A percentile compares a stretch with the other conserved stretches of the same genome.
These are phyloP conservation scores for Dichomitus squalens DNA, from an alignment of 1,284 basidiomycete species.

Conservation along the genomic window DNA sequence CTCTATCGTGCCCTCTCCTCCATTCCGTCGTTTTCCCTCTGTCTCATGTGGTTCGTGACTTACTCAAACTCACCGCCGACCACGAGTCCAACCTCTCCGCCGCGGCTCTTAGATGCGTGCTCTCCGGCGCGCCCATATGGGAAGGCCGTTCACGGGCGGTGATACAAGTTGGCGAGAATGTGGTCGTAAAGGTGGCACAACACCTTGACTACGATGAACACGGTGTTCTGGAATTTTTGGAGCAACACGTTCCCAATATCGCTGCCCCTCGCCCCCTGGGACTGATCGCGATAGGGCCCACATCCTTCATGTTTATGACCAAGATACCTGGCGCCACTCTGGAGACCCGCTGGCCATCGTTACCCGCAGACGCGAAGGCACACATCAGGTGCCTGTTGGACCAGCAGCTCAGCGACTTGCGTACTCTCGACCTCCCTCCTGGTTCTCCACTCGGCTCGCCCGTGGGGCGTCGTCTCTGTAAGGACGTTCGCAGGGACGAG, in stretches of 20 bases:
- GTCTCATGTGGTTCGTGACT: no score
- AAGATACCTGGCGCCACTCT: conserved; percentile 22
- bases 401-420: neutral
- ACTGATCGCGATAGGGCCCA: conserved; percentile 10
- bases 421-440: neutral
- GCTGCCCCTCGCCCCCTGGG: conserved; percentile 21
- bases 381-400: conserved; percentile 4
- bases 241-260: conserved; percentile 8
- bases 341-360: conserved; percentile 10
- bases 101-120: neutral
- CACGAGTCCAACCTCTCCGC: neutral
- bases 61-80: no score
- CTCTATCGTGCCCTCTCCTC: no score
- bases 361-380: conserved; percentile 7
- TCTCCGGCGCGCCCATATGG: neutral
- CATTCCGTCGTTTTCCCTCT: no score
- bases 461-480: conserved; percentile 16
- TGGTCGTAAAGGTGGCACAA: conserved; percentile 3
- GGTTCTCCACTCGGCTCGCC: conserved; percentile 11
- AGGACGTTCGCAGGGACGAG: conserved; percentile 17
- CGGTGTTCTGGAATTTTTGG: conserved; percentile 6
- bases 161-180: neutral
- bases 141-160: neutral
- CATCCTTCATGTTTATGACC: conserved; percentile 28
- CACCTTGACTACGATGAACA: conserved; percentile 7